Conservation (phyloP, 2,329 filamentous ascomycete species). For the Passalora sequoiae region DNA sequence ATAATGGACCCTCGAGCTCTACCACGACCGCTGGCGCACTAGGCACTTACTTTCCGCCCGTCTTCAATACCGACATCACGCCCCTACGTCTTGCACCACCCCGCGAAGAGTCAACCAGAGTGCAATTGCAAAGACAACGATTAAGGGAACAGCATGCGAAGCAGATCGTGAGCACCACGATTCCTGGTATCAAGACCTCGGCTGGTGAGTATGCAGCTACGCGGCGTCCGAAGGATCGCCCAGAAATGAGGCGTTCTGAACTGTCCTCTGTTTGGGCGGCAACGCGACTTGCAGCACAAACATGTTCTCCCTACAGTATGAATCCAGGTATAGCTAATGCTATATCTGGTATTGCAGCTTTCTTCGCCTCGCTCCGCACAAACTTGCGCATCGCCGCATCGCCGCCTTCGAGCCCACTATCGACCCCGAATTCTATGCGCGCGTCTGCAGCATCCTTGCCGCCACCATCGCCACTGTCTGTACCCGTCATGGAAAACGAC, state of each 20-base stretch:
- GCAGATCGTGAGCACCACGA: conserved; percentile 24
- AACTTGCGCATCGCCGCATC: conserved; percentile 64
- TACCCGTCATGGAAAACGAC: conserved; percentile 26
- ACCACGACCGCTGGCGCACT: conserved; percentile 10
- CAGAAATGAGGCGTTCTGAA: background rate
- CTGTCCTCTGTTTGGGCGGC: too few species aligned
- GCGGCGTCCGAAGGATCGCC: background rate
- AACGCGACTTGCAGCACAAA: background rate
- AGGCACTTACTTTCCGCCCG: conserved; percentile 7
- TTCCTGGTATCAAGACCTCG: conserved; percentile 35
- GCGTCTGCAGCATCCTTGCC: conserved; percentile 47
- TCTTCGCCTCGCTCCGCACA: conserved; percentile 74
- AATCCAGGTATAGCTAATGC: background rate
- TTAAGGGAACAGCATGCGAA: conserved; percentile 24
- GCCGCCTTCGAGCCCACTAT: conserved; percentile 57
- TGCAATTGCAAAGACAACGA: conserved; percentile 30
- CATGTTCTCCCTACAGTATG: background rate
- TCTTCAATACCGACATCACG: conserved; percentile 10
- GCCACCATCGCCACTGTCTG: conserved; percentile 42
- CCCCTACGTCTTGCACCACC: conserved; percentile 19
- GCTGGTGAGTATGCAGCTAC: conserved; percentile 29
- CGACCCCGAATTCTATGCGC: conserved; percentile 57
- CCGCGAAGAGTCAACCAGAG: conserved; percentile 26
- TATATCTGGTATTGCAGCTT: conserved; percentile 52
- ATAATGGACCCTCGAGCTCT: conserved; percentile 10